Conservation (phyloP, 192 early-diverging fungal genomes). For the Entophlyctis helioformis region DNA sequence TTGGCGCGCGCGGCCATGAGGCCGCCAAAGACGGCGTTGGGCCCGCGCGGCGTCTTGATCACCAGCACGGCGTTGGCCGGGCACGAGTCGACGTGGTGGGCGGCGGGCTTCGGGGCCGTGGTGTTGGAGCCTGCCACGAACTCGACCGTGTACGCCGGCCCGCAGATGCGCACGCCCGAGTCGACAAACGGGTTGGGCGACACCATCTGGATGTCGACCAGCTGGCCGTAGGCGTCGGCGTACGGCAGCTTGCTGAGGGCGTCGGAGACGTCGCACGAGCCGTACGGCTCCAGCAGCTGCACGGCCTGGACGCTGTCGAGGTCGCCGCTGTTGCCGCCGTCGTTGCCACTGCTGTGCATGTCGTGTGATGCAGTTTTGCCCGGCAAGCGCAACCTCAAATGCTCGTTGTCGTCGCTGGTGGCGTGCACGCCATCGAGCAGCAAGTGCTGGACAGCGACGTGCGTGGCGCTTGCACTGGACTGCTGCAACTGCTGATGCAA, state of each 20-base stretch:
- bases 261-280: slow-evolving; percentile 31
- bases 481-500: too few relatives aligned
- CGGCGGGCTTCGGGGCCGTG: neutral
- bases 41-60: slow-evolving; percentile 16
- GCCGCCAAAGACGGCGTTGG: slow-evolving; percentile 42
- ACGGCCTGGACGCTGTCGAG: too few relatives aligned
- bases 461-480: too few relatives aligned
- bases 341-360: too few relatives aligned
- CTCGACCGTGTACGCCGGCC: slow-evolving; percentile 26
- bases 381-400: too few relatives aligned
- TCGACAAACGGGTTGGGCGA: slow-evolving; percentile 2
- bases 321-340: too few relatives aligned
- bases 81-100: slow-evolving; percentile 26
- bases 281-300: neutral
- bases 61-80: slow-evolving; percentile 26
- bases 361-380: too few relatives aligned
- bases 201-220: slow-evolving; percentile 7
- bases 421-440: too few relatives aligned
- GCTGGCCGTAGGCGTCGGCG: slow-evolving; percentile 6
- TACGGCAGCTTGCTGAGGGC: slow-evolving; percentile 26
- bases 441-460: too few relatives aligned
- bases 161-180: slow-evolving; percentile 6
- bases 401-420: too few relatives aligned
- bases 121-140: slow-evolving; percentile 13
- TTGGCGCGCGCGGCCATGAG: slow-evolving; percentile 29